Conservation (phyloP, 2,329 filamentous ascomycete genomes). For the Aspergillus brasiliensis region DNA sequence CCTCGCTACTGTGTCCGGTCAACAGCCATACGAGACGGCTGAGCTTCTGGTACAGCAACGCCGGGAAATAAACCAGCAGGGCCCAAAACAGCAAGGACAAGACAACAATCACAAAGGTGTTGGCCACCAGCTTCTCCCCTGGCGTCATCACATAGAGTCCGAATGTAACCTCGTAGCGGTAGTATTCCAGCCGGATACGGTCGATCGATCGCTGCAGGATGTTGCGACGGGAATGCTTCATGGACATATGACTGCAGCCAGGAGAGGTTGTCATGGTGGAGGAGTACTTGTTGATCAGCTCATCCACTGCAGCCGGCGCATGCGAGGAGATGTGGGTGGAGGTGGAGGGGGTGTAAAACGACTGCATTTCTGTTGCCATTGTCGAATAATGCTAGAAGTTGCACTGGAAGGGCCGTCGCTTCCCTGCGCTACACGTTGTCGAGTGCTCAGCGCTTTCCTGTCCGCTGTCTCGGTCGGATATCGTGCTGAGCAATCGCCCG, state of each 20-base stretch:
- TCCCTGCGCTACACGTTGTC: neutral
- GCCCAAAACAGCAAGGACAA: constrained; percentile 41
- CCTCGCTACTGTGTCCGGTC: constrained; percentile 37
- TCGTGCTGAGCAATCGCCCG: neutral
- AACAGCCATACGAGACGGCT: constrained; percentile 40
- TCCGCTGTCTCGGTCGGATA: neutral
- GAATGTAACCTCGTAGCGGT: constrained; percentile 52
- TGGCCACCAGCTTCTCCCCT: constrained; percentile 46
- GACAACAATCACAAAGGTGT: constrained; percentile 41
- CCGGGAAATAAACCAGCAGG: constrained; percentile 40
- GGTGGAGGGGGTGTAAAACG: constrained; percentile 37
- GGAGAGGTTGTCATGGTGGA: constrained; percentile 28
- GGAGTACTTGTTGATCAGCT: constrained; percentile 37
- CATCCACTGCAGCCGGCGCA: constrained; percentile 34
- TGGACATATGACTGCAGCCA: constrained; percentile 13
- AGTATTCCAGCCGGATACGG: constrained; percentile 45
- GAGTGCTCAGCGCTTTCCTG: neutral
- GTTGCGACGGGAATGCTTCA: constrained; percentile 24
- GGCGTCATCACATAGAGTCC: constrained; percentile 48
- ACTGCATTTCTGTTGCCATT: constrained; percentile 38
- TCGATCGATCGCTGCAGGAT: constrained; percentile 34
- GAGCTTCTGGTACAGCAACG: constrained; percentile 40
- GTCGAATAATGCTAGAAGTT: neutral
- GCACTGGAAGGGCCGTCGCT: neutral
- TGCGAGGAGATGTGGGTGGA: constrained; percentile 33